Evolutionary conservation across 129 eudicot species (phyloP).

Genomic region (Flaveria robusta): DNA sequence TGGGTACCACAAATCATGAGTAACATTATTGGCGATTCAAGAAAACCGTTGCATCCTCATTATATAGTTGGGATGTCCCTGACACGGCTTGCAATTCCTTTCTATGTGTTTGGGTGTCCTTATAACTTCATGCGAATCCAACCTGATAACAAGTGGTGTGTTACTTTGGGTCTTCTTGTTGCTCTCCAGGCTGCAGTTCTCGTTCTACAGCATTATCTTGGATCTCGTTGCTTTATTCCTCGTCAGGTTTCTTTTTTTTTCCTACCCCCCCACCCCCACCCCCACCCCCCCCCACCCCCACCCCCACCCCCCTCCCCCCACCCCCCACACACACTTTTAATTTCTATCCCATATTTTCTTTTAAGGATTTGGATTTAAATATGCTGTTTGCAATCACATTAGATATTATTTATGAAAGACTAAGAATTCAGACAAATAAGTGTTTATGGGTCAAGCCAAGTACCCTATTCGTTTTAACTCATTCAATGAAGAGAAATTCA

Average conservation of each 20-base stretch:
- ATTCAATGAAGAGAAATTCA: too few relatives aligned
- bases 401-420: not conserved
- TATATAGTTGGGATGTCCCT: slow-evolving; percentile 83
- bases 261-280: not conserved
- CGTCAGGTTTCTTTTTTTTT: slow-evolving; percentile 64
- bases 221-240: slow-evolving; percentile 95
- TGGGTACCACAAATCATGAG: slow-evolving; percentile 92
- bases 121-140: slow-evolving; percentile 93
- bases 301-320: too few relatives aligned
- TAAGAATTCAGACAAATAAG: not conserved
- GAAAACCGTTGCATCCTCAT: slow-evolving; percentile 97
- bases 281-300: too few relatives aligned
- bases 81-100: slow-evolving; percentile 86
- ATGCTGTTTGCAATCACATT: not conserved
- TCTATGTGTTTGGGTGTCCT: slow-evolving; percentile 92
- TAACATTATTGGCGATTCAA: slow-evolving; percentile 80
- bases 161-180: slow-evolving; percentile 64
- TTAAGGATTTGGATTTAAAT: too few relatives aligned
- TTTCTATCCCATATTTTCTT: not conserved
- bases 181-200: slow-evolving; percentile 75
- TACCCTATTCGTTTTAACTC: too few relatives aligned
- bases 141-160: slow-evolving; percentile 74
- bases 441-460: not conserved
- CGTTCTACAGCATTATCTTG: slow-evolving; percentile 89
- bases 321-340: not conserved